These are phyloP conservation scores for Oryza longistaminata DNA, from an alignment of 176 grass and related monocot genomes.

Conservation along the genomic window DNA sequence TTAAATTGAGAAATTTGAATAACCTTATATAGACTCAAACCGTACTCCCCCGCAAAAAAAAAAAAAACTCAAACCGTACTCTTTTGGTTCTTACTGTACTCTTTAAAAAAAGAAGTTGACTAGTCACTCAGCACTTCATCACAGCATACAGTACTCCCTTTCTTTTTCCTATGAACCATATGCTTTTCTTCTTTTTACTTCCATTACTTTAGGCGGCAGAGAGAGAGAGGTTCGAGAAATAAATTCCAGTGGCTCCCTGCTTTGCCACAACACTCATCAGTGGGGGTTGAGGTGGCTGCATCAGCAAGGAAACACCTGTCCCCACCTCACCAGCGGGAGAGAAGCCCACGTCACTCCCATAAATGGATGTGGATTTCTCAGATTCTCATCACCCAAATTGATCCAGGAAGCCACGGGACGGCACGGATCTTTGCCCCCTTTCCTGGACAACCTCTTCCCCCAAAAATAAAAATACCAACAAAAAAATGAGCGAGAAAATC, in stretches of 20 bases:
- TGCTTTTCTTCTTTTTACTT: not conserved
- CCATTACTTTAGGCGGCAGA: not conserved
- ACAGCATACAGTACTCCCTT: too few relatives aligned
- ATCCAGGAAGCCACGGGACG: constrained; percentile 6
- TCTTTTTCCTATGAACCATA: not conserved
- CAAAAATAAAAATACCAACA: not conserved
- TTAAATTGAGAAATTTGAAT: too few relatives aligned
- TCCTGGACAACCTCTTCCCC: not conserved
- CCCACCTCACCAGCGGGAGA: constrained; percentile 15
- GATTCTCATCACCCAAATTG: not conserved
- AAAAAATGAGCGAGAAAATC: not conserved
- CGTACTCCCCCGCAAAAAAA: too few relatives aligned
- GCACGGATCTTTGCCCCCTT: not conserved
- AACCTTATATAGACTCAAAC: too few relatives aligned
- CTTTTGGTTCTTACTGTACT: too few relatives aligned
- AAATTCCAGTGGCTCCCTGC: not conserved
- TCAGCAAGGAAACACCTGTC: constrained; percentile 15
- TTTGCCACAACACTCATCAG: not conserved
- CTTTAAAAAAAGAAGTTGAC: too few relatives aligned
- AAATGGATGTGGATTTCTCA: not conserved
- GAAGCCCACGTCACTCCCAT: not conserved
- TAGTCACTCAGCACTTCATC: too few relatives aligned
- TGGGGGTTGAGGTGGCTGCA: constrained; percentile 25
- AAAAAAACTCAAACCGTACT: too few relatives aligned
- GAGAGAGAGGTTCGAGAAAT: not conserved